Conservation (phyloP, 768 basidiomycete species). For the Mycena capillaripes region DNA sequence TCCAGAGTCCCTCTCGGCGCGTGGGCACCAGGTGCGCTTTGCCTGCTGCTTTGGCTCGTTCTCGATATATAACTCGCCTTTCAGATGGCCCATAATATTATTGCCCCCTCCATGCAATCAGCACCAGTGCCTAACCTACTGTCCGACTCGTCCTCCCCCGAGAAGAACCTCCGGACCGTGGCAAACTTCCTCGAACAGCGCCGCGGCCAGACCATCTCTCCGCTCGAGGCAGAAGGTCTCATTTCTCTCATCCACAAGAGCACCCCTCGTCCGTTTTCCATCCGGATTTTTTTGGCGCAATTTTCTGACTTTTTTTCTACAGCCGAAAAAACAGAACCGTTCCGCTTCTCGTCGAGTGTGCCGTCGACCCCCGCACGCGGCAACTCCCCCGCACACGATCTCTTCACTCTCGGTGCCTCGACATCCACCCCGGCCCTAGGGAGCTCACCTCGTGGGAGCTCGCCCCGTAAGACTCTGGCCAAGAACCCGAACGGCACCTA, state of each 20-base stretch:
- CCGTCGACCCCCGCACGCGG: constrained; percentile 55
- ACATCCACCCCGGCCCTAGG: constrained; percentile 37
- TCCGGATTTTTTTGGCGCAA: not conserved
- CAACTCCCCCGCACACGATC: constrained; percentile 47
- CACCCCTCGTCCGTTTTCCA: constrained; percentile 55
- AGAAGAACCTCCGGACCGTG: constrained; percentile 63
- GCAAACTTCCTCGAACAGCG: constrained; percentile 63
- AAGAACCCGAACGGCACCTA: constrained; percentile 84
- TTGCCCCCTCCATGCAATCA: constrained; percentile 13
- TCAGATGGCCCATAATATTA: constrained; percentile 40
- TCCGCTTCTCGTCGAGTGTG: constrained; percentile 70
- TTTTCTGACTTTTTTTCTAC: constrained; percentile 17
- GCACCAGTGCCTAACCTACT: constrained; percentile 21
- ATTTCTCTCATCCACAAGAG: constrained; percentile 68
- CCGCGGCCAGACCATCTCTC: constrained; percentile 61
- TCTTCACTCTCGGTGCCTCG: constrained; percentile 39
- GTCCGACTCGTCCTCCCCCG: constrained; percentile 49
- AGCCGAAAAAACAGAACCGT: constrained; percentile 64
- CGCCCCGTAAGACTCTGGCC: constrained; percentile 67
- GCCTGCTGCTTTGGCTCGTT: constrained; percentile 23
- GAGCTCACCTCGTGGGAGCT: constrained; percentile 53
- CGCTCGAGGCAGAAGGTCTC: constrained; percentile 68
- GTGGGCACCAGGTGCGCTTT: constrained; percentile 46
- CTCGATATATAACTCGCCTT: constrained; percentile 13
- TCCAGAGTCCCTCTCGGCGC: constrained; percentile 42